Evolutionary conservation across 2,329 filamentous ascomycete genomes (phyloP), one percentile per base, ranked within the genome.

Genomic region (Chalaropsis ovoidea): DNA sequence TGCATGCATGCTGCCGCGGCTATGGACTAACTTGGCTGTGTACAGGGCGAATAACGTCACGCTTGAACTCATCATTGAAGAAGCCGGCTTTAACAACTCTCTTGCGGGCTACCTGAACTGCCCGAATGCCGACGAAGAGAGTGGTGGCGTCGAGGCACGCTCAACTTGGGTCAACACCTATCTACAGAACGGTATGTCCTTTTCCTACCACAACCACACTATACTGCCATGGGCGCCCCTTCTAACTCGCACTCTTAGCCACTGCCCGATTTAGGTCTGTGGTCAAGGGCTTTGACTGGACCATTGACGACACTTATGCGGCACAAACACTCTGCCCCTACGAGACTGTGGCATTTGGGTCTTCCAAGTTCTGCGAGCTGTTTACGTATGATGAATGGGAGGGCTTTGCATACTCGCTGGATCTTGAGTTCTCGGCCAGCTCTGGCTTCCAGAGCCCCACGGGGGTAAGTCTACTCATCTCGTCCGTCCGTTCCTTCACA

Each of bases 321-420:
- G 84, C 84, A 0, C 88, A 91, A 73, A 85, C 79, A 2, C 79
- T 91, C 72, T 92, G 88, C 70, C 84, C 88, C 0, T 92, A 91
- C 71, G 88, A 92, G 73, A 90, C 86, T 0, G 81, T 89, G n/a
- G 84, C 86, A 0, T 85, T 87, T 67, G 88, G 88, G 24, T 91
- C 85, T 76, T 89, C 86, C 69, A 80, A 79, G 10, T 92, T 89
- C 76, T 92, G 88, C 72, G 77, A 83, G 27, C 79, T 92, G 3
- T 92, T 91, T 72, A 90, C 84, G 0, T 89, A 86, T 69, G 78
- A 86, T 22, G 88, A 92, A 72, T 92, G 87, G 87, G 75, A 82
- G 62, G 82, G 80, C 47, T 91, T 87, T 71, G 85, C 86, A 66
- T 92, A 92, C 74, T 81, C 82, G 2, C 78, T 87, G 65, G 88